phyloP scores from a whole-genome alignment of 1,139 yeast species.

The Diutina rugosa region DNA sequence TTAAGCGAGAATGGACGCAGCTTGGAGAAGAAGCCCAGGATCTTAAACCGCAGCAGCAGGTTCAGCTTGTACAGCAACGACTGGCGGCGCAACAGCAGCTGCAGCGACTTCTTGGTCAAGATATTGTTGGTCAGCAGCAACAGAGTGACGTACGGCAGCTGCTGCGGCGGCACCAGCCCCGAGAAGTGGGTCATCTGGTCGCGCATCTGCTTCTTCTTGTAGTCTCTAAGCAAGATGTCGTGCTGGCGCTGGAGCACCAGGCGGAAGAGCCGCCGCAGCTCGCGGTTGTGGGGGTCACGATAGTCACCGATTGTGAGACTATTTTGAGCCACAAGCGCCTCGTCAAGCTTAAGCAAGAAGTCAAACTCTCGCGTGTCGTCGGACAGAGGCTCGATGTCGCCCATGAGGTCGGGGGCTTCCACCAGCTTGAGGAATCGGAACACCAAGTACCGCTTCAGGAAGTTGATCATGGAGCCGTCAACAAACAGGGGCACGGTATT shows the following conservation, averaged over 20 bases:
- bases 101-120: conserved; percentile 1
- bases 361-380: conserved; percentile 34
- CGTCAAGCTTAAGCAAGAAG: conserved; percentile 30
- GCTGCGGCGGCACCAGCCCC: not conserved
- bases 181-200: not conserved
- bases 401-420: conserved; percentile 22
- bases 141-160: not conserved
- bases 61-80: conserved; percentile 27
- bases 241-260: conserved; percentile 23
- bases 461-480: conserved; percentile 18
- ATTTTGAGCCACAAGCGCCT: conserved; percentile 14
- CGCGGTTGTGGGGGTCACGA: not conserved
- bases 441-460: conserved; percentile 30
- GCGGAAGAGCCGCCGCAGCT: conserved; percentile 10
- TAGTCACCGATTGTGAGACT: not conserved
- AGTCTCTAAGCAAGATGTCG: conserved; percentile 19
- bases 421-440: conserved; percentile 30
- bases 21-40: conserved; percentile 29
- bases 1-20: conserved; percentile 20
- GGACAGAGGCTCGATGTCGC: conserved; percentile 13
- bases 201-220: conserved; percentile 17
- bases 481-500: conserved; percentile 23
- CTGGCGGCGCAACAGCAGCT: conserved; percentile 21
- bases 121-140: not conserved
- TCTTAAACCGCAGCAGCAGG: conserved; percentile 26